Evolutionary conservation across 2,329 filamentous ascomycete species (phyloP).

Genomic region (Aspergillus viridinutans): DNA sequence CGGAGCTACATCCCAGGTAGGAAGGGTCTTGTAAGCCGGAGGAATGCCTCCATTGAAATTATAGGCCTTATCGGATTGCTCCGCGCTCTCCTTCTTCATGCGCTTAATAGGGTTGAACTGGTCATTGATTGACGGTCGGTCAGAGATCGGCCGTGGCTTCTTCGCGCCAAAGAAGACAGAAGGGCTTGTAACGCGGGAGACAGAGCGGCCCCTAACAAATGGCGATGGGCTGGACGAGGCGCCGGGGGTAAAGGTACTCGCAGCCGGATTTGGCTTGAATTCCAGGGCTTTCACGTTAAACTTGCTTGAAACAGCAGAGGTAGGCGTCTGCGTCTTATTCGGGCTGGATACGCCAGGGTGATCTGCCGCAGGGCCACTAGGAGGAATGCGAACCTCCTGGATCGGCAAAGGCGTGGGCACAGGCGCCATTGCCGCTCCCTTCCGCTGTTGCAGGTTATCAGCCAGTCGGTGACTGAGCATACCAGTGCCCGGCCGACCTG

Average conservation of each 20-base stretch:
- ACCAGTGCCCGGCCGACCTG: constrained; percentile 40
- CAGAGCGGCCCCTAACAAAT: constrained; percentile 48
- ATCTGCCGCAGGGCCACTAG: constrained; percentile 66
- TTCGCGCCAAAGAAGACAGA: constrained; percentile 62
- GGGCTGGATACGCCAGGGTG: constrained; percentile 44
- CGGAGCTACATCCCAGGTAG: constrained; percentile 73
- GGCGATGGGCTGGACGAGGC: constrained; percentile 61
- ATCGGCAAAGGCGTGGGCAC: constrained; percentile 55
- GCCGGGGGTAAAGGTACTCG: constrained; percentile 73
- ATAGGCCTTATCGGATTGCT: constrained; percentile 57
- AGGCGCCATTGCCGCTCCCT: constrained; percentile 35
- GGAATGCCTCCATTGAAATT: constrained; percentile 76
- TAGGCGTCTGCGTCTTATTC: constrained; percentile 49
- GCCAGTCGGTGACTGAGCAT: constrained; percentile 49
- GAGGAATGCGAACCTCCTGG: constrained; percentile 66
- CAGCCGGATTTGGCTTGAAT: constrained; percentile 81
- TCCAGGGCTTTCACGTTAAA: constrained; percentile 65
- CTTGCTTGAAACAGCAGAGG: constrained; percentile 49
- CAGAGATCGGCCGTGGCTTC: constrained; percentile 61
- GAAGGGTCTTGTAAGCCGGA: constrained; percentile 75
- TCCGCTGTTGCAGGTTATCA: constrained; percentile 51
- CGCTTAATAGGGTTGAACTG: constrained; percentile 65
- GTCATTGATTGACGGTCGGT: constrained; percentile 51
- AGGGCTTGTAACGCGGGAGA: constrained; percentile 46
- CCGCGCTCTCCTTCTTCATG: constrained; percentile 61